Evolutionary conservation across 1,139 yeast species (phyloP).

Genomic region (Debaryomyces sp.): DNA sequence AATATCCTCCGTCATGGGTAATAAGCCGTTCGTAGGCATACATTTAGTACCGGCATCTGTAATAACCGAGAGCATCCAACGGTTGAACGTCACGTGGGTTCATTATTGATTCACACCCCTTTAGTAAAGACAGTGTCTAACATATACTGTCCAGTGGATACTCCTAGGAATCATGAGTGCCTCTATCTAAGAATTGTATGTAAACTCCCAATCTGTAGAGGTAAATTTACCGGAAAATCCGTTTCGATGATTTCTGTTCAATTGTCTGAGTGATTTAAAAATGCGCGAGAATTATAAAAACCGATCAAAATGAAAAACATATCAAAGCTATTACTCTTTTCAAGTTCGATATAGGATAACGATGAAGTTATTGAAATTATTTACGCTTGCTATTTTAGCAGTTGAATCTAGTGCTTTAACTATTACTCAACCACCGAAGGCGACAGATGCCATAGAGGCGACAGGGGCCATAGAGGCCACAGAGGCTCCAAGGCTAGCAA

Average conservation of each 20-base stretch:
- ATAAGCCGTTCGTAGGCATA: not conserved
- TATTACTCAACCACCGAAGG: slow-evolving; percentile 12
- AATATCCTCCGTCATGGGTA: not conserved
- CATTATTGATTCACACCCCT: not conserved
- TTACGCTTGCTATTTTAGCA: slow-evolving; percentile 11
- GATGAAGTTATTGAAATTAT: slow-evolving; percentile 10
- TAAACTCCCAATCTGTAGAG: not conserved
- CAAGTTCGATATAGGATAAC: not conserved
- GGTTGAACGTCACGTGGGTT: not conserved
- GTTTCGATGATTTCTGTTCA: not conserved
- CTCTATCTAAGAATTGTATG: not conserved
- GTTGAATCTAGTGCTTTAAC: slow-evolving; percentile 14
- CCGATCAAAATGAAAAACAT: not conserved
- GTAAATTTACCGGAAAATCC: not conserved
- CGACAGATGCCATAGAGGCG: slow-evolving; percentile 10
- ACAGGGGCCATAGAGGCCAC: slow-evolving; percentile 11
- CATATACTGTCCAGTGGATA: not conserved
- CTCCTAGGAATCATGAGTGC: not conserved
- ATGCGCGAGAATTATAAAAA: slow-evolving; percentile 1
- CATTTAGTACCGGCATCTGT: not conserved
- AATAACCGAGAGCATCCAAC: not conserved
- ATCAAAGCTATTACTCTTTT: not conserved
- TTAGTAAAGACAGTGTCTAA: not conserved
- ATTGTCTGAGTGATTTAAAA: not conserved
- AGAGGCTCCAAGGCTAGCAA: slow-evolving; percentile 20